A percentile compares a stretch with the other conserved stretches of the same genome.
Evolutionary conservation across 2,329 filamentous ascomycete species (phyloP).

Genomic region (Coleophoma crateriformis): DNA sequence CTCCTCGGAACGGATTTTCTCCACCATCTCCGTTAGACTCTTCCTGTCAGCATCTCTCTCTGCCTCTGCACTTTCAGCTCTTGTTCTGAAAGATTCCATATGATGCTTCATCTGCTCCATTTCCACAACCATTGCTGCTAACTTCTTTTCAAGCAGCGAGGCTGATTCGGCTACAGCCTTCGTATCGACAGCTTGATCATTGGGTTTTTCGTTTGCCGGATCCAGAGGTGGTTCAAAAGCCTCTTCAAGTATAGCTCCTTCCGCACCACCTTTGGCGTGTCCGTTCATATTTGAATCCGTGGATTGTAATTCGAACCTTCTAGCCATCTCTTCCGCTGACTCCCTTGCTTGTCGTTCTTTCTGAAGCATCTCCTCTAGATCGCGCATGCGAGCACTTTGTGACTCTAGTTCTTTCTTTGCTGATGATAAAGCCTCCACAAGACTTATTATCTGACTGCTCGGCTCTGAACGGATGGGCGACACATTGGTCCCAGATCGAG

Average conservation of each 20-base stretch:
- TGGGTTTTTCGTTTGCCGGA: constrained; percentile 19
- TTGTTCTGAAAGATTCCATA: constrained; percentile 69
- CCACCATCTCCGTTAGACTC: constrained; percentile 81
- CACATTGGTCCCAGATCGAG: constrained; percentile 47
- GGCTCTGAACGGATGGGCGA: constrained; percentile 45
- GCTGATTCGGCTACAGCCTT: constrained; percentile 31
- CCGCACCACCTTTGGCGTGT: constrained; percentile 28
- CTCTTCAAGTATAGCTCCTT: constrained; percentile 36
- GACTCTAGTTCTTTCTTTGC: constrained; percentile 83
- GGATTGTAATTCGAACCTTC: constrained; percentile 60
- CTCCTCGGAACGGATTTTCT: constrained; percentile 69
- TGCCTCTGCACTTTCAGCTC: constrained; percentile 75
- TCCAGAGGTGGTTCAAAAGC: constrained; percentile 39
- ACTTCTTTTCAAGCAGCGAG: constrained; percentile 57
- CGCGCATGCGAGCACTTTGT: constrained; percentile 74
- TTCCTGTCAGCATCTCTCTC: constrained; percentile 69
- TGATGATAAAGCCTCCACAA: constrained; percentile 78
- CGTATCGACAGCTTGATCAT: constrained; percentile 9
- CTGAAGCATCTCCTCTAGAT: constrained; percentile 72
- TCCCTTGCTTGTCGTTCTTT: constrained; percentile 79
- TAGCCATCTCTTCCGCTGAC: constrained; percentile 76
- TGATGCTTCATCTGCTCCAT: constrained; percentile 78
- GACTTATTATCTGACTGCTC: constrained; percentile 70
- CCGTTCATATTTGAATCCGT: constrained; percentile 35
- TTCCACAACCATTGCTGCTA: constrained; percentile 72